phyloP scores from a whole-genome alignment of 2,329 filamentous ascomycete genomes.

The Colletotrichum sp. region DNA sequence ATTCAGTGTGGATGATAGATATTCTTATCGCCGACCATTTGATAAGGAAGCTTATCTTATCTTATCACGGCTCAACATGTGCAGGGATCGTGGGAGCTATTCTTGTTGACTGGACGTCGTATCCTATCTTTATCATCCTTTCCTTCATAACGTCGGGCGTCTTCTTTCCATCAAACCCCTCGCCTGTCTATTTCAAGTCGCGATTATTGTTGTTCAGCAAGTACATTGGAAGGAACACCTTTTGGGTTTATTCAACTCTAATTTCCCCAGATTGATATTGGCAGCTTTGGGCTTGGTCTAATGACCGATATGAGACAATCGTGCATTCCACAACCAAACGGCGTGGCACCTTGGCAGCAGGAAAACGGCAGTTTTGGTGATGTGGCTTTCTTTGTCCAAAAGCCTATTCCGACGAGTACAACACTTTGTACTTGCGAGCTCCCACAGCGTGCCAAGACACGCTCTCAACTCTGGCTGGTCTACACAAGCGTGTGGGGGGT shows the following conservation, averaged over 20 bases:
- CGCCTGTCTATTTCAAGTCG: background rate
- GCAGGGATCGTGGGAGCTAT: background rate
- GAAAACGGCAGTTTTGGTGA: background rate
- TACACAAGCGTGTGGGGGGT: background rate
- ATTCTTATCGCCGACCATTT: background rate
- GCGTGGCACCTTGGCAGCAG: background rate
- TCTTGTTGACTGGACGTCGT: background rate
- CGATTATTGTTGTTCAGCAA: background rate
- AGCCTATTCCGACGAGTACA: background rate
- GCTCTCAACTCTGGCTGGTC: background rate
- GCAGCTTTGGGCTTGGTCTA: background rate
- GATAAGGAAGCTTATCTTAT: slow-evolving; percentile 17
- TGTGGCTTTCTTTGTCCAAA: background rate
- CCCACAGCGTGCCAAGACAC: background rate
- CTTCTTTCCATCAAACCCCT: background rate
- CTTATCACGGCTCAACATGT: background rate
- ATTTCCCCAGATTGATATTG: background rate
- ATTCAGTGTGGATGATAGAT: slow-evolving; percentile 9
- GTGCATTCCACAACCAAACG: background rate
- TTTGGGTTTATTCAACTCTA: background rate
- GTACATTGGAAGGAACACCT: background rate
- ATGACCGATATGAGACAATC: background rate
- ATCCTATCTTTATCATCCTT: background rate
- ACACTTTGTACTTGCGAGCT: background rate
- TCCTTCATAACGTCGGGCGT: background rate